A percentile compares a stretch with the other conserved stretches of the same genome.
Conservation (phyloP, 495 filamentous ascomycete genomes). For the Cercophora sp. region DNA sequence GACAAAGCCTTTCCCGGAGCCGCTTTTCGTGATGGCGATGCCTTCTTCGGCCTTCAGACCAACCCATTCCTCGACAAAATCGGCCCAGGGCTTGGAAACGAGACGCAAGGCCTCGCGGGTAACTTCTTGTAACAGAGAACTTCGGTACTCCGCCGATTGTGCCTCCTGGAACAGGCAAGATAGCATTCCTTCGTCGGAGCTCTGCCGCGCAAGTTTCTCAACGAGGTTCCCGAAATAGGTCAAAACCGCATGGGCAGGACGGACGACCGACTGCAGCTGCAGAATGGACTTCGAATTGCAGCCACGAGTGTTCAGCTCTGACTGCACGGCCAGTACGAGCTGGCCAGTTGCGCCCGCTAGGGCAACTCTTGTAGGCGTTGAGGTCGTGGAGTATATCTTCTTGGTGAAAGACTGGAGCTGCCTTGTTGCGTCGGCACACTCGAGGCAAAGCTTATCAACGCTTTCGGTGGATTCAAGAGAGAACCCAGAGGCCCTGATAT, state of each 20-base stretch:
- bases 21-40: conserved; percentile 43
- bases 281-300: conserved; percentile 51
- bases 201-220: conserved; percentile 45
- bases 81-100: conserved; percentile 66
- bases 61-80: conserved; percentile 71
- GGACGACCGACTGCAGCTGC: conserved; percentile 65
- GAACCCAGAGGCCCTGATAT: conserved; percentile 65
- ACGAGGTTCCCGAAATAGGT: conserved; percentile 58
- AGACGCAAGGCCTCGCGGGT: conserved; percentile 62
- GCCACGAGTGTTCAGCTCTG: conserved; percentile 46
- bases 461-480: conserved; percentile 54
- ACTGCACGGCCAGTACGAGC: conserved; percentile 53
- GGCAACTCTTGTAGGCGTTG: conserved; percentile 54
- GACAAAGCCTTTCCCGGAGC: conserved; percentile 54
- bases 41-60: conserved; percentile 60
- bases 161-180: conserved; percentile 62
- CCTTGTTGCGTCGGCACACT: conserved; percentile 56
- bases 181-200: conserved; percentile 64
- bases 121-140: conserved; percentile 57
- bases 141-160: conserved; percentile 59
- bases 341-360: conserved; percentile 56
- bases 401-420: conserved; percentile 53
- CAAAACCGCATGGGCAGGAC: conserved; percentile 59
- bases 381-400: conserved; percentile 33
- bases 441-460: conserved; percentile 54